Conservation (phyloP, 1,139 yeast species). For the Wickerhamiella infanticola region DNA sequence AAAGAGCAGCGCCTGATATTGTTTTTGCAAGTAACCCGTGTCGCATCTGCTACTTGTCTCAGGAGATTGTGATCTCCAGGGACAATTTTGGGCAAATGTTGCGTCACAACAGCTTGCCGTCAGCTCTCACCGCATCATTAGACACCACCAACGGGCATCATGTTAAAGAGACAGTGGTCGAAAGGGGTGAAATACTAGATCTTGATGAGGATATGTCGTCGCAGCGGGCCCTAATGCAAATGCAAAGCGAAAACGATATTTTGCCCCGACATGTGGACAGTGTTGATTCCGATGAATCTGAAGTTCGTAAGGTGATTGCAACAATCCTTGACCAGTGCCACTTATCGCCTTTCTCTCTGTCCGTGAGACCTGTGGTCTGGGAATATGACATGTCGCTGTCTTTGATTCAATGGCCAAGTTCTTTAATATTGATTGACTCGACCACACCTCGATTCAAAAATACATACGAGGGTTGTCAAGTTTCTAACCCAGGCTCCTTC, state of each 20-base stretch:
- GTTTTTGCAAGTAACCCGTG: slow-evolving; percentile 70
- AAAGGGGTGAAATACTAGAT: slow-evolving; percentile 9
- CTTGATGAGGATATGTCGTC: slow-evolving; percentile 13
- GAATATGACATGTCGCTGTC: slow-evolving; percentile 55
- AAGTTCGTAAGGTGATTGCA: slow-evolving; percentile 61
- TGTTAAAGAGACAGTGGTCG: background rate
- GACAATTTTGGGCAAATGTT: slow-evolving; percentile 57
- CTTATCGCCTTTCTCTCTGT: slow-evolving; percentile 58
- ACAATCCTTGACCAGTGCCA: slow-evolving; percentile 79
- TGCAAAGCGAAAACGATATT: slow-evolving; percentile 2
- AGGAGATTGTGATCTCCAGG: slow-evolving; percentile 60
- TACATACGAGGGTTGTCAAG: slow-evolving; percentile 69
- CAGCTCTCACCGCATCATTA: background rate
- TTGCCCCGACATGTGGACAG: background rate
- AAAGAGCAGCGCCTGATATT: slow-evolving; percentile 46
- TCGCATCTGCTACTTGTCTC: slow-evolving; percentile 61
- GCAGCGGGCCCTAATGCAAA: slow-evolving; percentile 13
- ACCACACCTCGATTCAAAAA: slow-evolving; percentile 58
- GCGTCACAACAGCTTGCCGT: slow-evolving; percentile 40
- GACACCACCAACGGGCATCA: background rate
- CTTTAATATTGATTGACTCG: slow-evolving; percentile 43
- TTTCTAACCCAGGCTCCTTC: slow-evolving; percentile 54
- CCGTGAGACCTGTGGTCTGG: slow-evolving; percentile 50
- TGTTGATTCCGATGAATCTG: slow-evolving; percentile 18
- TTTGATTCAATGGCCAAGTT: slow-evolving; percentile 58